These are phyloP conservation scores for Mortierella claussenii DNA, from an alignment of 192 early-diverging fungal species.

Conservation along the genomic window DNA sequence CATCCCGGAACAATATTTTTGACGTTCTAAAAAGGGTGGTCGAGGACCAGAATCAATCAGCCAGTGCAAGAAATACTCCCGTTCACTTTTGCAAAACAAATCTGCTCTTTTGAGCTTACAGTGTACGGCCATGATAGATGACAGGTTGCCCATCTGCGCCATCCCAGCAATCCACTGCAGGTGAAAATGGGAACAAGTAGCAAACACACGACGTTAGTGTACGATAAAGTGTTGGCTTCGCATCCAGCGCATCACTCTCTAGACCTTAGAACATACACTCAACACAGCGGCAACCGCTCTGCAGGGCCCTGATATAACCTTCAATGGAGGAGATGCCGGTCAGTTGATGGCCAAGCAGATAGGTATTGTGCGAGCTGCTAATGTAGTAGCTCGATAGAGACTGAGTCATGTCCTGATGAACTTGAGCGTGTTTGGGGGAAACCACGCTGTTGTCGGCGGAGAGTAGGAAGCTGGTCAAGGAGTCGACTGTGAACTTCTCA, in stretches of 20 bases:
- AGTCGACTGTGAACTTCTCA: slow-evolving; percentile 69
- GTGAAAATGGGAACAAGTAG: slow-evolving; percentile 14
- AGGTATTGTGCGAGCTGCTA: slow-evolving; percentile 92
- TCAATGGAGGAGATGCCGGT: slow-evolving; percentile 83
- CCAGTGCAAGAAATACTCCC: too few relatives aligned
- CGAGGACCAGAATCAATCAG: too few relatives aligned
- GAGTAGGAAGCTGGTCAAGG: slow-evolving; percentile 72
- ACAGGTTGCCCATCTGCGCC: slow-evolving; percentile 79
- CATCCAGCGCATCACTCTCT: neutral
- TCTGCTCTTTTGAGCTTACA: slow-evolving; percentile 58
- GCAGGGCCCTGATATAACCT: slow-evolving; percentile 87
- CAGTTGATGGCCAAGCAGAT: slow-evolving; percentile 87
- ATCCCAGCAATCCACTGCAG: slow-evolving; percentile 90
- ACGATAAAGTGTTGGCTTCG: neutral
- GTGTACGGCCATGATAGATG: slow-evolving; percentile 86
- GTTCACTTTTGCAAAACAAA: too few relatives aligned
- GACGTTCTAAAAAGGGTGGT: too few relatives aligned
- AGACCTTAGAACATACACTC: slow-evolving; percentile 65
- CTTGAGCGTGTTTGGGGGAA: slow-evolving; percentile 56
- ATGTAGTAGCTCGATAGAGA: slow-evolving; percentile 86
- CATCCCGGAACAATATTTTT: slow-evolving; percentile 84
- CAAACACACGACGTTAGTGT: slow-evolving; percentile 8
- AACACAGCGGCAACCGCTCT: slow-evolving; percentile 89
- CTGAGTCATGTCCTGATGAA: slow-evolving; percentile 73
- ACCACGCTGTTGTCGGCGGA: slow-evolving; percentile 71